phyloP scores from a whole-genome alignment of 768 basidiomycete genomes.

The Sarcodon sp. region DNA sequence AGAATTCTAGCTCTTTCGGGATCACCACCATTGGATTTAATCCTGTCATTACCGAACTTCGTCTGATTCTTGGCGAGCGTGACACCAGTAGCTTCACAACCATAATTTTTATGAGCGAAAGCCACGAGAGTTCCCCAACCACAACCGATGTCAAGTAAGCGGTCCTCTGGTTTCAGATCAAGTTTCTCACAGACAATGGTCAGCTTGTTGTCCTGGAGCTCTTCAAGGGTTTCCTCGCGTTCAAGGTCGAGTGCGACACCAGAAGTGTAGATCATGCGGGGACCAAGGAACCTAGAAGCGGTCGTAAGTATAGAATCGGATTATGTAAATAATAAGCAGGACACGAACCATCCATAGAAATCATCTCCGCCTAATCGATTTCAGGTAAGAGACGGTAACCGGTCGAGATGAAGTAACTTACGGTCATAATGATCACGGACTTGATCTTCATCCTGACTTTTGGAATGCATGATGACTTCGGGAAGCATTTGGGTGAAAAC shows the following conservation, averaged over 20 bases:
- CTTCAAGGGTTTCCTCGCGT: conserved; percentile 72
- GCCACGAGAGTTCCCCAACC: conserved; percentile 96
- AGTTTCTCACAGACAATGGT: conserved; percentile 92
- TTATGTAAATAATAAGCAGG: background rate
- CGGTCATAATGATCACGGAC: conserved; percentile 95
- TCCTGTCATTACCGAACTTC: conserved; percentile 83
- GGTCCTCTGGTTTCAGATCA: conserved; percentile 76
- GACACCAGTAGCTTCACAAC: conserved; percentile 92
- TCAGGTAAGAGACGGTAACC: background rate
- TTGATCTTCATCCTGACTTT: conserved; percentile 87
- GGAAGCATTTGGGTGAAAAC: conserved; percentile 81
- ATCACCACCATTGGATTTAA: conserved; percentile 48
- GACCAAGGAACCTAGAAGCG: conserved; percentile 69
- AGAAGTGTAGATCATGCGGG: conserved; percentile 96
- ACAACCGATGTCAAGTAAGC: conserved; percentile 76
- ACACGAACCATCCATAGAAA: conserved; percentile 76
- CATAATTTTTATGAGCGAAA: conserved; percentile 95
- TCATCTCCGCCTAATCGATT: conserved; percentile 66
- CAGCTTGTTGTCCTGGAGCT: conserved; percentile 97
- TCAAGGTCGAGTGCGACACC: conserved; percentile 70
- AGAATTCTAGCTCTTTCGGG: conserved; percentile 76
- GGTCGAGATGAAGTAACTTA: conserved; percentile 18
- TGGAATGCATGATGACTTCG: conserved; percentile 90
- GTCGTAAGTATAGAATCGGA: background rate
- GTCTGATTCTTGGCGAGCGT: conserved; percentile 89